phyloP scores from a whole-genome alignment of 148 eudicot genomes.

The Persicaria maculosa region DNA sequence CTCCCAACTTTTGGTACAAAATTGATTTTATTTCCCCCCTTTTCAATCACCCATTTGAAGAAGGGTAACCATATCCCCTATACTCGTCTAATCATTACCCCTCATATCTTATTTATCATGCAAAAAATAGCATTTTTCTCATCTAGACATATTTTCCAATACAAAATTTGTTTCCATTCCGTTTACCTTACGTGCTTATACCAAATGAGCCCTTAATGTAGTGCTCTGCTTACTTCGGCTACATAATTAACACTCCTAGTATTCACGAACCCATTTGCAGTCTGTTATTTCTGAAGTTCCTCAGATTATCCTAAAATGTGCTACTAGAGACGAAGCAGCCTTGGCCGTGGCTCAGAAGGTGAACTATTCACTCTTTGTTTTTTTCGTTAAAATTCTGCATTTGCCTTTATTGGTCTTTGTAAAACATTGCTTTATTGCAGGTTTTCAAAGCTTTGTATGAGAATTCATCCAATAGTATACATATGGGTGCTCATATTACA shows the following conservation, averaged over 20 bases:
- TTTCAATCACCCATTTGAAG: too few relatives aligned
- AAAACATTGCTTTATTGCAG: slow-evolving; percentile 24
- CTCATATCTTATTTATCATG: too few relatives aligned
- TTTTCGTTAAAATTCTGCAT: background rate
- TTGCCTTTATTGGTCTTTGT: background rate
- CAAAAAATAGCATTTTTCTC: too few relatives aligned
- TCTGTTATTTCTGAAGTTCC: slow-evolving; percentile 49
- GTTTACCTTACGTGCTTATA: too few relatives aligned
- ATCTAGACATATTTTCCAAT: too few relatives aligned
- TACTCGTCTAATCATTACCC: too few relatives aligned
- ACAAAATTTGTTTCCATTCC: too few relatives aligned
- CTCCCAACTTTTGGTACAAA: too few relatives aligned
- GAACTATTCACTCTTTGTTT: background rate
- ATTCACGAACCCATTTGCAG: slow-evolving; percentile 17
- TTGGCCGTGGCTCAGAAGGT: slow-evolving; percentile 94
- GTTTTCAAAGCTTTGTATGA: slow-evolving; percentile 84
- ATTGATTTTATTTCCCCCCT: too few relatives aligned
- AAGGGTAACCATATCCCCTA: too few relatives aligned
- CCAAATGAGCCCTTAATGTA: too few relatives aligned
- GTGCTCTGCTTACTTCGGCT: background rate
- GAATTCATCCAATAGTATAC: slow-evolving; percentile 53
- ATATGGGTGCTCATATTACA: slow-evolving; percentile 74
- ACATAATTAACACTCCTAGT: background rate
- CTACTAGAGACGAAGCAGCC: slow-evolving; percentile 89
- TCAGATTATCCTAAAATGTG: slow-evolving; percentile 61